These are phyloP conservation scores for Talaromyces sp. DNA, from an alignment of 2,329 filamentous ascomycete species.

Conservation along the genomic window DNA sequence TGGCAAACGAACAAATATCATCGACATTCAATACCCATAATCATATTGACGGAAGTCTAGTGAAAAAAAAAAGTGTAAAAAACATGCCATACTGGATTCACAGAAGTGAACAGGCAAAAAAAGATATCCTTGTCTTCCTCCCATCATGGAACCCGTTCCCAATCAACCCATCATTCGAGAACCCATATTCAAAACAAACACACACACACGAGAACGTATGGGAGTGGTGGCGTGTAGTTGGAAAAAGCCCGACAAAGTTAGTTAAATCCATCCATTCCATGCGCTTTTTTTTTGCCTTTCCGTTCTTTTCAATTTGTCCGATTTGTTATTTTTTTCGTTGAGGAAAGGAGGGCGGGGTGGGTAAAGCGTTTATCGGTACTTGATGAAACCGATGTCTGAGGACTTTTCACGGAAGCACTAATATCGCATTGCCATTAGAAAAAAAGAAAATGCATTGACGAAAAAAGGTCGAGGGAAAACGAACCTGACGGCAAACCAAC, in stretches of 20 bases:
- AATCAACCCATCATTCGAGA: not conserved
- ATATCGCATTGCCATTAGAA: not conserved
- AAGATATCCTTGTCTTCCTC: not conserved
- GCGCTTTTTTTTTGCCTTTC: not conserved
- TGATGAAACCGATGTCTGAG: constrained; percentile 63
- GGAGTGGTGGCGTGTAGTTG: not conserved
- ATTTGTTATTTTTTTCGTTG: not conserved
- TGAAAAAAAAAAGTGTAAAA: not conserved
- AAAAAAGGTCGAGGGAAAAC: not conserved
- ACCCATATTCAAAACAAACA: not conserved
- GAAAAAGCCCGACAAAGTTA: no score
- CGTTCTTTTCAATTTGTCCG: not conserved
- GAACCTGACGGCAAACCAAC: constrained; percentile 47
- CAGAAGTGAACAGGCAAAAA: not conserved
- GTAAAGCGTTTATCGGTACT: constrained; percentile 33
- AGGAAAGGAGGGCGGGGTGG: not conserved
- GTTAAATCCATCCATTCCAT: not conserved
- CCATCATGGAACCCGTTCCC: not conserved
- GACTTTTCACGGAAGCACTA: constrained; percentile 65
- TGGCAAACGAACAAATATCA: not conserved
- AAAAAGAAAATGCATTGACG: not conserved
- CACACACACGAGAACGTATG: not conserved
- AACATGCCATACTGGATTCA: constrained; percentile 4
- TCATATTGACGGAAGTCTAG: not conserved
- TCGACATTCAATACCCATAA: not conserved